Evolutionary conservation across 345 rosid genomes (phyloP).

Genomic region (Citrus mangshanensis): DNA sequence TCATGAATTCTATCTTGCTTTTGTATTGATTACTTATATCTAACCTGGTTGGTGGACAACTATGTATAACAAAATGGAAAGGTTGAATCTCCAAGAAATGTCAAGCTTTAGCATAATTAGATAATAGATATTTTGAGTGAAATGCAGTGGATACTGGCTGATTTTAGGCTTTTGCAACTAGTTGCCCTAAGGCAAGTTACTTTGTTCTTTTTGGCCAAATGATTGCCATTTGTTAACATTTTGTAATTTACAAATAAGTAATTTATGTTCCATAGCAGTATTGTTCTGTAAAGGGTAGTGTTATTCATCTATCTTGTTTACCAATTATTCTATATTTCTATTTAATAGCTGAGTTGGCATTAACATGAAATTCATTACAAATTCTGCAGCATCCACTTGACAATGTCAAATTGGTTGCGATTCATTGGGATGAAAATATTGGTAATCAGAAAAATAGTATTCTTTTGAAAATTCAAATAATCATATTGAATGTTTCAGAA

Average conservation of each 20-base stretch:
- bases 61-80: neutral
- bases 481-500: neutral
- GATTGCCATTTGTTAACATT: neutral
- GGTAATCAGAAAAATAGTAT: neutral
- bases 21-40: neutral
- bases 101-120: neutral
- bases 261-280: neutral
- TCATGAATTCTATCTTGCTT: neutral
- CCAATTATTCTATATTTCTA: neutral
- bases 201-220: neutral
- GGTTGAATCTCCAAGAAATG: neutral
- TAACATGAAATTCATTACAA: neutral
- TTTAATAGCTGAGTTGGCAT: neutral
- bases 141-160: neutral
- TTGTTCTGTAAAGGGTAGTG: neutral
- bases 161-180: constrained; percentile 2
- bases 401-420: neutral
- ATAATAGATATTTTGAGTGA: neutral
- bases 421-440: neutral
- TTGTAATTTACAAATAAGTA: neutral
- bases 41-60: neutral
- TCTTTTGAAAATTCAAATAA: neutral
- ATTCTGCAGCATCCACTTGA: neutral
- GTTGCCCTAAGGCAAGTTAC: neutral
- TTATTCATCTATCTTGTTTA: neutral